Evolutionary conservation across 202 grass and related monocot genomes (phyloP).

Genomic region (Schoenoplectus triqueter): DNA sequence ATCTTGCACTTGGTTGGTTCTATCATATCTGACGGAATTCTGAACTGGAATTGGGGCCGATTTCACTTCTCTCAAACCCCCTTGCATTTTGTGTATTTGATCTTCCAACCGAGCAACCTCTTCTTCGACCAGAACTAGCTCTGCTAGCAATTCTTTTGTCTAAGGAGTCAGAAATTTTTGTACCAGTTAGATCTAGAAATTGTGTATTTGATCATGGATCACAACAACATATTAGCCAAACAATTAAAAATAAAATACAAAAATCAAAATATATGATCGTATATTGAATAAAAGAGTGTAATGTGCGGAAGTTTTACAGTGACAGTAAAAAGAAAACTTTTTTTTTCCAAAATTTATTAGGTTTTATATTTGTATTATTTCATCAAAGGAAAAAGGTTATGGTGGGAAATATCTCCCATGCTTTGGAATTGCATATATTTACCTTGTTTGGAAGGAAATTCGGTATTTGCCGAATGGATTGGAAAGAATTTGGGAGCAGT

Average conservation of each 20-base stretch:
- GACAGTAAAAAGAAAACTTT: background rate
- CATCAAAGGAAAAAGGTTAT: background rate
- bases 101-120: conserved; percentile 77
- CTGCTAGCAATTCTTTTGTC: conserved; percentile 81
- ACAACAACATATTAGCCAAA: background rate
- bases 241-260: background rate
- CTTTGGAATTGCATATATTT: background rate
- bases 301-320: background rate
- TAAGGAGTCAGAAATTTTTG: conserved; percentile 23
- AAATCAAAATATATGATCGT: background rate
- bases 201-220: background rate
- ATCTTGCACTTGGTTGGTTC: conserved; percentile 25
- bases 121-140: conserved; percentile 85
- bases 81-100: conserved; percentile 59
- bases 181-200: conserved; percentile 15
- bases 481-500: conserved; percentile 40
- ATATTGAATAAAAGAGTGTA: background rate
- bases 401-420: background rate
- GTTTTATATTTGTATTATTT: background rate
- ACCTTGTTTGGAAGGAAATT: conserved; percentile 73
- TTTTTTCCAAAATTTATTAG: background rate
- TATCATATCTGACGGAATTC: background rate
- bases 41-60: background rate
- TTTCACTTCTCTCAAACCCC: conserved; percentile 42
- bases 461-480: conserved; percentile 47